Percentiles rank a stretch among this genome's conserved stretches.
Conservation (phyloP, 768 basidiomycete species). For the Phaeotremella skinneri region DNA sequence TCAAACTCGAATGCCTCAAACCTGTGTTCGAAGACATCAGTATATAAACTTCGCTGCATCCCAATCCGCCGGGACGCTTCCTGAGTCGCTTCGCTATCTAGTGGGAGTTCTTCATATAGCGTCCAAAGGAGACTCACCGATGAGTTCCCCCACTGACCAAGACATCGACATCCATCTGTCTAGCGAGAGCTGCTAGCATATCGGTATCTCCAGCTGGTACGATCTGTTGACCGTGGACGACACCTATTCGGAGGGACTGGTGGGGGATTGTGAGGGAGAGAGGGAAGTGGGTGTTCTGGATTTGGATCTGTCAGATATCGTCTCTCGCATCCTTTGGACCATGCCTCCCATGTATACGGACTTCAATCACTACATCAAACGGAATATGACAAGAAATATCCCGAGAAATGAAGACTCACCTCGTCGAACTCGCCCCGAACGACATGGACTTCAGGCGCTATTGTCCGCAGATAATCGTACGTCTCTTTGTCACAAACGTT, state of each 20-base stretch:
- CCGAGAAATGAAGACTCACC: conserved; percentile 55
- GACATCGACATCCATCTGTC: conserved; percentile 98
- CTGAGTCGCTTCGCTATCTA: background rate
- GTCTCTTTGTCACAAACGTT: conserved; percentile 98
- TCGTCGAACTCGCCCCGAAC: conserved; percentile 96
- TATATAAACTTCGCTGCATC: background rate
- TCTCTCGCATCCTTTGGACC: background rate
- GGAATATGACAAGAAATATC: background rate
- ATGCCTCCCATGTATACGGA: background rate
- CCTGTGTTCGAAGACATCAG: conserved; percentile 52
- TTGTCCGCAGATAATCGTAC: conserved; percentile 88
- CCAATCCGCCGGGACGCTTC: background rate
- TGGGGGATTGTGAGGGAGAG: conserved; percentile 76
- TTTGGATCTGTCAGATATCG: background rate
- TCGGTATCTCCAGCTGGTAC: conserved; percentile 90
- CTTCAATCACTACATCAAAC: no score
- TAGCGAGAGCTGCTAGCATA: conserved; percentile 77
- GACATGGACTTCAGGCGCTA: conserved; percentile 88
- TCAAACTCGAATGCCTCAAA: conserved; percentile 94
- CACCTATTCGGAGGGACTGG: conserved; percentile 80
- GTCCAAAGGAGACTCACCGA: conserved; percentile 59
- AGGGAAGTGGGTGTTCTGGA: conserved; percentile 68
- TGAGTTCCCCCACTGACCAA: conserved; percentile 91
- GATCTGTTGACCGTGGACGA: conserved; percentile 91
- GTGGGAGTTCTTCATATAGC: background rate